Conservation (phyloP, 306 rosid genomes). For the Acacia crassicarpa region DNA sequence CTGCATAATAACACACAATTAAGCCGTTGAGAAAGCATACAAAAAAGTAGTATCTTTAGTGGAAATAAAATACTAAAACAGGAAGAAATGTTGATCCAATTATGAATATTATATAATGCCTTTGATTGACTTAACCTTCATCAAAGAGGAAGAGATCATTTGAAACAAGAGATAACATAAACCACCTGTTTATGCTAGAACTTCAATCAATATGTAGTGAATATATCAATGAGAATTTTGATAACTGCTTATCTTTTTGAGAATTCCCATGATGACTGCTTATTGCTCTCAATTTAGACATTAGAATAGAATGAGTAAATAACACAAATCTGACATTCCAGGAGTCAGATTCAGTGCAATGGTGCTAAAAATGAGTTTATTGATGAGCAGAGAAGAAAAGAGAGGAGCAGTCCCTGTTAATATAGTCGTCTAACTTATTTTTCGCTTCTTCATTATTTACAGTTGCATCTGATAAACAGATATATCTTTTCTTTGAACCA, state of each 20-base stretch:
- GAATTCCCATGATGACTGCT: neutral
- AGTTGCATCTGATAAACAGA: slow-evolving; percentile 1
- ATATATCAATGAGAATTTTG: neutral
- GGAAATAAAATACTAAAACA: neutral
- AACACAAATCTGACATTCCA: neutral
- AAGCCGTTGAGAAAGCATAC: neutral
- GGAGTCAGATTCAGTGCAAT: neutral
- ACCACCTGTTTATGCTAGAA: neutral
- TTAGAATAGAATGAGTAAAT: neutral
- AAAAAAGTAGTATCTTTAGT: neutral
- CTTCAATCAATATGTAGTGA: neutral
- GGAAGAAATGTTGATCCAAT: slow-evolving; percentile 6
- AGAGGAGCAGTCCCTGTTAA: neutral
- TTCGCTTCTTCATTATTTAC: neutral
- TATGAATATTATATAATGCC: neutral
- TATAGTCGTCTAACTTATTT: slow-evolving; percentile 3
- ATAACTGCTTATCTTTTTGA: neutral
- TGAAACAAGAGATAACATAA: neutral
- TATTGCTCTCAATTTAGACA: slow-evolving; percentile 7
- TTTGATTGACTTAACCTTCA: neutral
- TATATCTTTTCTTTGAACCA: neutral
- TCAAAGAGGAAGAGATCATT: neutral
- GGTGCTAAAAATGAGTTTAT: neutral
- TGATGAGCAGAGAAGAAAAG: neutral
- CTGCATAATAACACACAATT: slow-evolving; percentile 9